A percentile compares a stretch with the other conserved stretches of the same genome.
Conservation (phyloP, 768 basidiomycete genomes). For the Gloeostereum incarnatum region DNA sequence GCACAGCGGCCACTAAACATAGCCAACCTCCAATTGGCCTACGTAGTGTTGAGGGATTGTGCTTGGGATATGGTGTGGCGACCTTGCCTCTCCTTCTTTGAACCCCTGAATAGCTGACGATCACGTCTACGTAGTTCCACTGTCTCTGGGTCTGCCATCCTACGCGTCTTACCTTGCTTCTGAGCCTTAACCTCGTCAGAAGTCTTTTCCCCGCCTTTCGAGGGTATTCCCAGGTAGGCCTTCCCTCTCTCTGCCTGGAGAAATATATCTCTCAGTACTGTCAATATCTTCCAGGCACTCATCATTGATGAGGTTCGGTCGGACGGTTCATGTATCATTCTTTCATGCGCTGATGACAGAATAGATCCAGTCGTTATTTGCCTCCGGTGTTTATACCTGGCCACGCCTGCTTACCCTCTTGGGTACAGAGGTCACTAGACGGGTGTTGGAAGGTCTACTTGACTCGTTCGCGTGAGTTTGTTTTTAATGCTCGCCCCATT, state of each 20-base stretch:
- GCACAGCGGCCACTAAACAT: slow-evolving; percentile 56
- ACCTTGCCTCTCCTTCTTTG: slow-evolving; percentile 1
- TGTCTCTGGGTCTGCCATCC: slow-evolving; percentile 50
- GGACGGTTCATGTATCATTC: slow-evolving; percentile 14
- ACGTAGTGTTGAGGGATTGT: slow-evolving; percentile 41
- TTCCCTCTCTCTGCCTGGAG: background rate
- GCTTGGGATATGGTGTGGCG: slow-evolving; percentile 43
- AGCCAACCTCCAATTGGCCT: slow-evolving; percentile 48
- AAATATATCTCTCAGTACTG: slow-evolving; percentile 10
- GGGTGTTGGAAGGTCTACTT: slow-evolving; percentile 53
- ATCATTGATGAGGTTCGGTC: slow-evolving; percentile 68
- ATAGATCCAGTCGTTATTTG: slow-evolving; percentile 62
- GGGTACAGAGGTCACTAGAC: slow-evolving; percentile 53
- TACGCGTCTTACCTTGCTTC: slow-evolving; percentile 59
- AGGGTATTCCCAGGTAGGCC: slow-evolving; percentile 67
- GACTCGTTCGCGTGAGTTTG: slow-evolving; percentile 66
- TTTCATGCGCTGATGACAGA: slow-evolving; percentile 9
- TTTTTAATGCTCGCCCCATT: slow-evolving; percentile 8
- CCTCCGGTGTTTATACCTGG: slow-evolving; percentile 68
- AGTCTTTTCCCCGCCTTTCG: slow-evolving; percentile 76
- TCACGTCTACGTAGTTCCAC: slow-evolving; percentile 30
- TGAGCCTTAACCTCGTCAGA: slow-evolving; percentile 58
- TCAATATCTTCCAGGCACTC: slow-evolving; percentile 38
- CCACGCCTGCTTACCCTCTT: slow-evolving; percentile 49
- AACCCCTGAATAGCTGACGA: background rate